Evolutionary conservation across 495 filamentous ascomycete species (phyloP).

Genomic region (Hypoxylon intermedium): DNA sequence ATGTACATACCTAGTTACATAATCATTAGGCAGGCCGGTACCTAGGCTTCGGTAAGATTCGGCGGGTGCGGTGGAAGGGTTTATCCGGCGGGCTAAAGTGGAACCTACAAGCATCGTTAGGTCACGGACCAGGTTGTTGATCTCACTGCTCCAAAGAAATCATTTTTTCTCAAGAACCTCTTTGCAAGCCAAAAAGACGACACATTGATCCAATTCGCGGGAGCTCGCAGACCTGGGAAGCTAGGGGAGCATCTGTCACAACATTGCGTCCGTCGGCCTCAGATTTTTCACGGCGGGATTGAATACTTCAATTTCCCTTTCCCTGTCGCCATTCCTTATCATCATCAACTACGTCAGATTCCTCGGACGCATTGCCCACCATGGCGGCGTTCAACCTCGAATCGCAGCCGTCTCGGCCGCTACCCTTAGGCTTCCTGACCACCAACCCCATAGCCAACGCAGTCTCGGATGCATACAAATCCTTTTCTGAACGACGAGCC

Average conservation of each 20-base stretch:
- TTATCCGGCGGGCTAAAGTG: constrained; percentile 22
- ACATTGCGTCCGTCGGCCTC: not conserved
- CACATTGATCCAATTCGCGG: constrained; percentile 24
- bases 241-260: constrained; percentile 14
- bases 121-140: constrained; percentile 30
- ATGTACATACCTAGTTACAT: constrained; percentile 3
- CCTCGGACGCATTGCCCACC: constrained; percentile 34
- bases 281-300: constrained; percentile 3
- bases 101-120: not conserved
- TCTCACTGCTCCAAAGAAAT: constrained; percentile 32
- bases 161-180: constrained; percentile 35
- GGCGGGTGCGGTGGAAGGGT: constrained; percentile 24
- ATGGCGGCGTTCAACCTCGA: constrained; percentile 55
- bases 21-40: not conserved
- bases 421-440: constrained; percentile 69
- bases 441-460: constrained; percentile 74
- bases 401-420: constrained; percentile 50
- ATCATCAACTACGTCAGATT: constrained; percentile 16
- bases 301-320: constrained; percentile 4
- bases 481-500: constrained; percentile 84
- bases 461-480: constrained; percentile 77
- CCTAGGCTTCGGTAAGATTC: constrained; percentile 8
- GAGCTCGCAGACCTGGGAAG: constrained; percentile 23
- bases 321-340: not conserved
- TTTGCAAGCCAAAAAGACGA: constrained; percentile 24